Evolutionary conservation across 371 early-diverging fungal genomes (phyloP), one percentile per base, ranked within the genome.

Genomic region (Zopfochytrium polystomum): DNA sequence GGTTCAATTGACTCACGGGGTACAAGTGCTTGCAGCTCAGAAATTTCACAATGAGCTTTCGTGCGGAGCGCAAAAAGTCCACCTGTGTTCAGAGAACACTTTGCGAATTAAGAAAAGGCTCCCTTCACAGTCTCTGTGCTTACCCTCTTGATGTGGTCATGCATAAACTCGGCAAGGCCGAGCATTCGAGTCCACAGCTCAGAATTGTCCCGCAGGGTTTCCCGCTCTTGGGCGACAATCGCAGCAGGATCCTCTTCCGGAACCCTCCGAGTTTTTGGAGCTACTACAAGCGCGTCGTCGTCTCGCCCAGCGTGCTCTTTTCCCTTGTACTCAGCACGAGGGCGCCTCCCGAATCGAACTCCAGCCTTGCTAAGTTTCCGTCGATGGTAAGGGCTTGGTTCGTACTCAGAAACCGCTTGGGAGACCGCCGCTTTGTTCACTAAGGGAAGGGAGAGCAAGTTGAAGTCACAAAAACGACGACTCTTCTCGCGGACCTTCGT

Each of bases 11-110:
- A 44, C 59, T 50, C n/a, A 49, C 58, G 31, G 83, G 81, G 64
- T 78, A 89, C 58, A 90, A 87, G 5, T 74, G 79, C 33, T 68
- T 67, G 23, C 80, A 80, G 15, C 60, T 66, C 52, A 68, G 72
- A 80, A 88, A 65, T 72, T 77, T 6, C 68, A 68, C 62, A 72
- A 85, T 20, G 74, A 65, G 52, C 31, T 58, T 63, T 20, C 72
- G 47, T 0, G 73, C 65, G n/a, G 67, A 65, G 9, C 72, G 55
- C n/a, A 74, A 26, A 42, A 70, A 69, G 26, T 77, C 77, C 3
- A 62, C 63, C 75, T 72, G 26, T 18, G 6, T 30, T 55, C 15
- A 18, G 25, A 0, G 53, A 32, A 11, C 11, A 15, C 26, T 2
- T 15, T 4, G 1, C 2, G 2, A 48, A 45, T 11, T n/a, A 42